phyloP scores from a whole-genome alignment of 2,329 filamentous ascomycete species.

The Gnomoniopsis smithogilvyi region DNA sequence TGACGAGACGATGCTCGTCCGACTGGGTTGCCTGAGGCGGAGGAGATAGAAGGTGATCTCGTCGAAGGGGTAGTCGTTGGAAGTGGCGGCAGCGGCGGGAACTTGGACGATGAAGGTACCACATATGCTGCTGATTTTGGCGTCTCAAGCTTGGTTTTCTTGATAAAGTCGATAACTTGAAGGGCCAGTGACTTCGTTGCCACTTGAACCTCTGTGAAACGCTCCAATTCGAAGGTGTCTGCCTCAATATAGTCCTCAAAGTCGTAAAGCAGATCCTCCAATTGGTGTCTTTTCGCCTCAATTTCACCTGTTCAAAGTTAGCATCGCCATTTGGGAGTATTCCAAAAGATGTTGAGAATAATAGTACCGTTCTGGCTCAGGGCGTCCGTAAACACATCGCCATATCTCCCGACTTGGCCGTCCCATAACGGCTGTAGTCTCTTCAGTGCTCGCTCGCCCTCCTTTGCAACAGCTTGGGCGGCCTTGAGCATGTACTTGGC shows the following conservation, averaged over 20 bases:
- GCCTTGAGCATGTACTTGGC: slow-evolving; percentile 30
- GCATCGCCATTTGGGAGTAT: neutral
- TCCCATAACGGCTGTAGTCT: slow-evolving; percentile 36
- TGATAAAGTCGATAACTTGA: slow-evolving; percentile 34
- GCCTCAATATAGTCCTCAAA: slow-evolving; percentile 40
- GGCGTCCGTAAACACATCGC: slow-evolving; percentile 32
- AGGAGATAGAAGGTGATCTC: neutral
- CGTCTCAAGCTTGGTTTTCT: slow-evolving; percentile 29
- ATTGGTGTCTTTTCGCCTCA: slow-evolving; percentile 8
- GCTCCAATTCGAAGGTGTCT: slow-evolving; percentile 33
- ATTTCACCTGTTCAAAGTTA: slow-evolving; percentile 3
- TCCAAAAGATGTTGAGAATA: neutral
- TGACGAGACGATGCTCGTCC: neutral
- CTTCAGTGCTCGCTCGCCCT: slow-evolving; percentile 34
- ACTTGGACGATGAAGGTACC: slow-evolving; percentile 16
- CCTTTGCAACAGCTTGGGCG: slow-evolving; percentile 26
- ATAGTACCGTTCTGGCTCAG: slow-evolving; percentile 31
- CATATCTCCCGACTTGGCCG: slow-evolving; percentile 32
- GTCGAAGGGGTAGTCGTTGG: slow-evolving; percentile 9
- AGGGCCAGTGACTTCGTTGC: slow-evolving; percentile 38
- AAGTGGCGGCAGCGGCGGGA: slow-evolving; percentile 28
- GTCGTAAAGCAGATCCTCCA: slow-evolving; percentile 37
- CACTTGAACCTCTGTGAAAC: slow-evolving; percentile 35
- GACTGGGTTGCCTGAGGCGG: neutral
- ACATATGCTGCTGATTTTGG: slow-evolving; percentile 3